These are phyloP conservation scores for Candida nonsorbophila DNA, from an alignment of 805 yeast genomes.

Conservation along the genomic window DNA sequence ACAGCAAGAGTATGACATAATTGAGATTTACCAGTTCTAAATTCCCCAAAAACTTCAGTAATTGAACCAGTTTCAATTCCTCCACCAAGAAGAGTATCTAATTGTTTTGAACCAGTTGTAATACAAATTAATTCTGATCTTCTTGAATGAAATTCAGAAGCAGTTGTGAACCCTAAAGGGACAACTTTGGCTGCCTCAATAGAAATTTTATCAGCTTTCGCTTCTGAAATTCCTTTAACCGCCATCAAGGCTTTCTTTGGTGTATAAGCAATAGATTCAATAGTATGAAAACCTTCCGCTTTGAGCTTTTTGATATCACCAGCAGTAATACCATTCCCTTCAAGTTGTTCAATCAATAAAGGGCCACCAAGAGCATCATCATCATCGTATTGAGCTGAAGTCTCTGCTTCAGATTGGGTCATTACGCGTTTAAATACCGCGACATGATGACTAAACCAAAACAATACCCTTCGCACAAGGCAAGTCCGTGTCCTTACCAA, in stretches of 20 bases:
- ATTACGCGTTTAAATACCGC: too few relatives aligned
- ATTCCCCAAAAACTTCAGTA: constrained; percentile 95
- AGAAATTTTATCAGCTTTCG: constrained; percentile 83
- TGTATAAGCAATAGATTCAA: constrained; percentile 88
- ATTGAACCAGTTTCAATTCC: constrained; percentile 97
- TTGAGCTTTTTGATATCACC: constrained; percentile 75
- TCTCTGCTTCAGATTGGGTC: too few relatives aligned
- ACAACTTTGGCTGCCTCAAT: constrained; percentile 81
- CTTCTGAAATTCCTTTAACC: constrained; percentile 91
- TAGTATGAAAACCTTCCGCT: constrained; percentile 84
- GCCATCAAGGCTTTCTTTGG: constrained; percentile 73
- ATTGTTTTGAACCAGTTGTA: constrained; percentile 92
- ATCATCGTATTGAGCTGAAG: too few relatives aligned
- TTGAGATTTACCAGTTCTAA: constrained; percentile 96
- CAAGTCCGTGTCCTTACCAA: too few relatives aligned
- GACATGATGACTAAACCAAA: too few relatives aligned
- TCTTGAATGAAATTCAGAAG: constrained; percentile 87
- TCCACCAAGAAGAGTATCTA: constrained; percentile 91
- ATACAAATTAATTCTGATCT: constrained; percentile 87
- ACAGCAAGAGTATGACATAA: constrained; percentile 95
- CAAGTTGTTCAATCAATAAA: constrained; percentile 37
- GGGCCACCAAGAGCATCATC: constrained; percentile 37
- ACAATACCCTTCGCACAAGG: too few relatives aligned
- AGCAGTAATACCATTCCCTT: constrained; percentile 82
- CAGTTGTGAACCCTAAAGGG: constrained; percentile 96